Evolutionary conservation across 768 basidiomycete species (phyloP).

Genomic region (Macrolepiota dolichaula): DNA sequence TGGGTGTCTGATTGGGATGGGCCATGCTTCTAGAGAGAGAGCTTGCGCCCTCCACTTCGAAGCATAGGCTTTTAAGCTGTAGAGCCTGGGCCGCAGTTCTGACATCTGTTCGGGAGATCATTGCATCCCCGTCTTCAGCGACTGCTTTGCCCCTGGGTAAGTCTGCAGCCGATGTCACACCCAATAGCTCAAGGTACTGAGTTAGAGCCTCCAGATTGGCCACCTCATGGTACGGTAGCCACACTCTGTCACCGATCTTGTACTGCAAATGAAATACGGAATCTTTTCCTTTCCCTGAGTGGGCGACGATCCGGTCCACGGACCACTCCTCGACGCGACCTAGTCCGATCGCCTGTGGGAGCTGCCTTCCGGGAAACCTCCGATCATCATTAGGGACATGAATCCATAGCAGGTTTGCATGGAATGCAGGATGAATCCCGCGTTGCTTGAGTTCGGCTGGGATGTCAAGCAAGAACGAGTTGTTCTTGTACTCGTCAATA

Average conservation of each 20-base stretch:
- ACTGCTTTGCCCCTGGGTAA: neutral
- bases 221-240: slow-evolving; percentile 26
- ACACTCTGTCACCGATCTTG: slow-evolving; percentile 30
- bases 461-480: slow-evolving; percentile 16
- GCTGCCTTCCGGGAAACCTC: slow-evolving; percentile 22
- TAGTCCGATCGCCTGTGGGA: slow-evolving; percentile 14
- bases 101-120: too few relatives aligned
- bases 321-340: slow-evolving; percentile 17
- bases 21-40: too few relatives aligned
- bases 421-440: slow-evolving; percentile 25
- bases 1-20: too few relatives aligned
- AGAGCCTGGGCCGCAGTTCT: too few relatives aligned
- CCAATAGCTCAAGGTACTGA: neutral
- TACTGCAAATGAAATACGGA: slow-evolving; percentile 29
- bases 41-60: too few relatives aligned
- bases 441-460: slow-evolving; percentile 17
- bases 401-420: slow-evolving; percentile 25
- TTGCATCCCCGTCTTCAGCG: neutral
- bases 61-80: too few relatives aligned
- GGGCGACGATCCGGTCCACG: slow-evolving; percentile 21
- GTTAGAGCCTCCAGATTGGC: neutral
- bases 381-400: slow-evolving; percentile 33
- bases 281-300: slow-evolving; percentile 20
- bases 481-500: slow-evolving; percentile 16
- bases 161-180: neutral